Evolutionary conservation across 441 rosid species (phyloP).

Genomic region (Manihot esculenta): DNA sequence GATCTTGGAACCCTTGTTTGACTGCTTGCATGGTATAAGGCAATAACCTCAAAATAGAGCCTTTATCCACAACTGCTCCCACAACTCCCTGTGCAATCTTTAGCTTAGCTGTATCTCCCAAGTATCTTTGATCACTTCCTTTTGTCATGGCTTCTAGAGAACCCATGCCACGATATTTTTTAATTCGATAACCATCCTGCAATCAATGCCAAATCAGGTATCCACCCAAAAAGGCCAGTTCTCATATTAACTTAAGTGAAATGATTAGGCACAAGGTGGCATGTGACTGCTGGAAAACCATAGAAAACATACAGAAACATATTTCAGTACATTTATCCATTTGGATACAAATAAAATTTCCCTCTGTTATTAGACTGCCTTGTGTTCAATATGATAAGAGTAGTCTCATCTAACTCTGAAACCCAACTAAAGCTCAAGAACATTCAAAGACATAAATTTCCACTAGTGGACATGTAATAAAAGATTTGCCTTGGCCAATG

Average conservation of each 20-base stretch:
- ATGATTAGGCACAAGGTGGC: neutral
- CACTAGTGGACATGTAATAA: neutral
- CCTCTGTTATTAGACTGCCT: neutral
- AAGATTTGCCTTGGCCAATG: no score
- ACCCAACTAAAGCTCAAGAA: neutral
- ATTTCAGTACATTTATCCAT: neutral
- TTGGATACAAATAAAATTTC: neutral
- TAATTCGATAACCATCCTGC: slow-evolving; percentile 55
- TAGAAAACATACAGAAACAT: neutral
- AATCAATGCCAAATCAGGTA: neutral
- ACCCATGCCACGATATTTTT: slow-evolving; percentile 88
- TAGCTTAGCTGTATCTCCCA: slow-evolving; percentile 71
- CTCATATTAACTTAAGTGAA: neutral
- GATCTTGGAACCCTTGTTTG: slow-evolving; percentile 95
- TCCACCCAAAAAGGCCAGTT: neutral
- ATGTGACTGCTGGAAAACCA: neutral
- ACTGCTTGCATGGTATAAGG: slow-evolving; percentile 93
- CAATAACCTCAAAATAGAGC: slow-evolving; percentile 62
- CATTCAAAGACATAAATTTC: neutral
- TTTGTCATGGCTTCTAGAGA: slow-evolving; percentile 90
- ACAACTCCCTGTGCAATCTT: slow-evolving; percentile 96
- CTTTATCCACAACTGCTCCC: slow-evolving; percentile 86
- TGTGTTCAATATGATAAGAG: neutral
- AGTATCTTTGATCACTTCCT: slow-evolving; percentile 82
- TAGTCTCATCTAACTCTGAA: neutral